Evolutionary conservation across 1,284 basidiomycete genomes (phyloP).

Genomic region (Apiotrichum sp.): DNA sequence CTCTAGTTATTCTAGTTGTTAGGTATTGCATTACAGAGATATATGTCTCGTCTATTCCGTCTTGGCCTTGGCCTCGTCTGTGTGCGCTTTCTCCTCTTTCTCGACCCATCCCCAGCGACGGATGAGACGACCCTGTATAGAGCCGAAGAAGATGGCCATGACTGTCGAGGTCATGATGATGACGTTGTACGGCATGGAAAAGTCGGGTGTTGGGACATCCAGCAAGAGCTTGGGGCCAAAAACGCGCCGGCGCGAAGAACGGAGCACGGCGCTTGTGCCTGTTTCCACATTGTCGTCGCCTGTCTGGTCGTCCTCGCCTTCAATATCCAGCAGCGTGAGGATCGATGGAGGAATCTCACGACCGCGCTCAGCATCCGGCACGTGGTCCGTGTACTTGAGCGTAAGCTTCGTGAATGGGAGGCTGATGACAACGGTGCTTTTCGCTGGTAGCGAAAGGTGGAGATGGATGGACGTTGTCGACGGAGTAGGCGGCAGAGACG

Average conservation of each 20-base stretch:
- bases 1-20: too few species aligned
- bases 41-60: neutral
- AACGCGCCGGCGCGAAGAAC: conserved; percentile 49
- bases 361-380: conserved; percentile 88
- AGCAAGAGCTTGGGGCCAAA: conserved; percentile 78
- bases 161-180: conserved; percentile 91
- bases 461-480: conserved; percentile 68
- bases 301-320: conserved; percentile 17
- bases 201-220: conserved; percentile 91
- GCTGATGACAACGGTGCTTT: conserved; percentile 58
- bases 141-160: conserved; percentile 88
- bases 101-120: conserved; percentile 61
- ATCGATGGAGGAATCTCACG: conserved; percentile 86
- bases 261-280: conserved; percentile 1
- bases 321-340: conserved; percentile 45
- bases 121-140: conserved; percentile 78
- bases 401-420: conserved; percentile 80
- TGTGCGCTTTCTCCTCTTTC: conserved; percentile 10
- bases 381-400: conserved; percentile 89
- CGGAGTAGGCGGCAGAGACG: conserved; percentile 59
- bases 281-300: neutral
- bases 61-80: conserved; percentile 8
- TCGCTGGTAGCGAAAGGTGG: conserved; percentile 62
- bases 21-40: too few species aligned
- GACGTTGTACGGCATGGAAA: conserved; percentile 99